These are phyloP conservation scores for Scleromitrula shiraiana DNA, from an alignment of 2,329 filamentous ascomycete genomes.

Conservation along the genomic window DNA sequence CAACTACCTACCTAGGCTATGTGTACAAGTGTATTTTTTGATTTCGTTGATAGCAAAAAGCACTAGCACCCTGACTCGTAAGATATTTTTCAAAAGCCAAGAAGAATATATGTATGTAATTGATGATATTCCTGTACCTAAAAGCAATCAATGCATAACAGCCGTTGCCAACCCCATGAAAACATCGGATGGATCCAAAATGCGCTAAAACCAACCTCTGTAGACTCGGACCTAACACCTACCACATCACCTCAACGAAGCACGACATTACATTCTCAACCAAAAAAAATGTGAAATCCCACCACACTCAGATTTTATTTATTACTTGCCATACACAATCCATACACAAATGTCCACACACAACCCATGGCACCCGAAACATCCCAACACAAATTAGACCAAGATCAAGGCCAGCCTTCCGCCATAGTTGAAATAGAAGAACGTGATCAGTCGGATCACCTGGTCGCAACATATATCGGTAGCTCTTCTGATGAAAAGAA, in stretches of 20 bases:
- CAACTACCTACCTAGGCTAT: too few species aligned
- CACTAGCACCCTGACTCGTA: neutral
- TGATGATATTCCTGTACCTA: neutral
- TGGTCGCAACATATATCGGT: conserved; percentile 27
- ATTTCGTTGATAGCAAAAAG: too few species aligned
- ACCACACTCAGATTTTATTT: too few species aligned
- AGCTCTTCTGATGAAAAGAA: neutral
- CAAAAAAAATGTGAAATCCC: too few species aligned
- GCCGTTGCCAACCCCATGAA: neutral
- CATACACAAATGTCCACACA: too few species aligned
- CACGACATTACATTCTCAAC: neutral
- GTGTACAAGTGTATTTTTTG: too few species aligned
- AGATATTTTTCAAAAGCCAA: neutral
- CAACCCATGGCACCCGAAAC: neutral
- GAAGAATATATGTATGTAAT: conserved; percentile 1
- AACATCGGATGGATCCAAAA: neutral
- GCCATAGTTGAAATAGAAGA: conserved; percentile 20
- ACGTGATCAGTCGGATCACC: conserved; percentile 27
- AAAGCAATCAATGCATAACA: neutral
- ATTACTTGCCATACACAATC: too few species aligned
- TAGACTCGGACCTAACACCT: too few species aligned
- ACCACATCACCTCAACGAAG: too few species aligned
- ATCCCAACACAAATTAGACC: neutral
- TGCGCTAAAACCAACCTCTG: too few species aligned
- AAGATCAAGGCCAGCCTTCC: neutral